Evolutionary conservation across 2,329 filamentous ascomycete species (phyloP).

Genomic region (Ophiostoma pallidulum): DNA sequence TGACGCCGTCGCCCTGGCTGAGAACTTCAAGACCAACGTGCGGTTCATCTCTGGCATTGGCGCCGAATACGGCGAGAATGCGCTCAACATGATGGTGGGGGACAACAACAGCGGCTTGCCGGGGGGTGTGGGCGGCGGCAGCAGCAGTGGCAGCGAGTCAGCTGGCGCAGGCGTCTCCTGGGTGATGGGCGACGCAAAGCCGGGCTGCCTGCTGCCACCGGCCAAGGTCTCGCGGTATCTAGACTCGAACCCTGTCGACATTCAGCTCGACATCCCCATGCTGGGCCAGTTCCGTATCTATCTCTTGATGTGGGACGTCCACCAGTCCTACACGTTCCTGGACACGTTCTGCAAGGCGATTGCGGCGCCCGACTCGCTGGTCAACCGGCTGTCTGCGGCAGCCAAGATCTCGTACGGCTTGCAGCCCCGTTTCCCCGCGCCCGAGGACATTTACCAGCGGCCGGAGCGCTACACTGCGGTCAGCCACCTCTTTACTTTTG

Average conservation of each 20-base stretch:
- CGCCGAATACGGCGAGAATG: slow-evolving; percentile 45
- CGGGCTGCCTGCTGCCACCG: slow-evolving; percentile 51
- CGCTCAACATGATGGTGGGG: slow-evolving; percentile 34
- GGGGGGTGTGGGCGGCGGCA: no score
- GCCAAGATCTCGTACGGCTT: slow-evolving; percentile 53
- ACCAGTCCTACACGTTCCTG: slow-evolving; percentile 44
- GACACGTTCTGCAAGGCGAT: slow-evolving; percentile 48
- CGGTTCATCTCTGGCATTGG: slow-evolving; percentile 60
- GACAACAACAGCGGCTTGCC: slow-evolving; percentile 14
- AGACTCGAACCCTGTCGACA: slow-evolving; percentile 67
- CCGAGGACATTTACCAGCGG: slow-evolving; percentile 56
- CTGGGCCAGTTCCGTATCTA: slow-evolving; percentile 70
- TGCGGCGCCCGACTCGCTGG: slow-evolving; percentile 40
- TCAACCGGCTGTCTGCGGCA: slow-evolving; percentile 49
- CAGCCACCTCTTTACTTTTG: slow-evolving; percentile 61
- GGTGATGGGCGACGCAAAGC: slow-evolving; percentile 31
- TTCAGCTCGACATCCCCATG: slow-evolving; percentile 70
- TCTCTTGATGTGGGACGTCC: slow-evolving; percentile 57
- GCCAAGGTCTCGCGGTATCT: slow-evolving; percentile 65
- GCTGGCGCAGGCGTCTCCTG: slow-evolving; percentile 28
- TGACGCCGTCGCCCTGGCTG: slow-evolving; percentile 47
- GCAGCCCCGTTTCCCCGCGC: slow-evolving; percentile 46
- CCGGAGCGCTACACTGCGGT: slow-evolving; percentile 60
- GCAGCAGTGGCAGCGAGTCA: not conserved
- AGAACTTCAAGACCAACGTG: slow-evolving; percentile 57